Evolutionary conservation across 345 rosid species (phyloP).

Genomic region (Aquilaria yunnanensis): DNA sequence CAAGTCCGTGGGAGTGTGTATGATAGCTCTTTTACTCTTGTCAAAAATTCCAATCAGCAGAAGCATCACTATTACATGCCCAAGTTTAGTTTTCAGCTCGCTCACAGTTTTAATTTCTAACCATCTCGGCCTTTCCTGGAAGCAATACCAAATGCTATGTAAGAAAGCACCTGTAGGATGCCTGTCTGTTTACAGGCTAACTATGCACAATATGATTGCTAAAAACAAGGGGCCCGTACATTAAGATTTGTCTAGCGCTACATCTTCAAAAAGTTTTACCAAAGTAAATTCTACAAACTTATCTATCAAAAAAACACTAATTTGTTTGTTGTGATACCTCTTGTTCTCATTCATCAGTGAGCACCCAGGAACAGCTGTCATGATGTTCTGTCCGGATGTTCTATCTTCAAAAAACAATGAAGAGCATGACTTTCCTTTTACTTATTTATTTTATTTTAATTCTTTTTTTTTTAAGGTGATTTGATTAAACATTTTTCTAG

Average conservation of each 20-base stretch:
- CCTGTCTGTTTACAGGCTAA: not conserved
- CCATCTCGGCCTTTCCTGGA: conserved; percentile 84
- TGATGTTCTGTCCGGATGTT: too few relatives aligned
- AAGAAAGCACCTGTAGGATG: not conserved
- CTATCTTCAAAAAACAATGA: too few relatives aligned
- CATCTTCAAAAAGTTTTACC: too few relatives aligned
- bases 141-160: not conserved
- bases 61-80: conserved; percentile 96
- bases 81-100: conserved; percentile 79
- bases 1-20: conserved; percentile 62
- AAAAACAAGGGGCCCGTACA: too few relatives aligned
- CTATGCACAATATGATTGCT: not conserved
- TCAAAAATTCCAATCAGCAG: conserved; percentile 84
- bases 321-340: not conserved
- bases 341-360: too few relatives aligned
- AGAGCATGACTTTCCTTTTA: too few relatives aligned
- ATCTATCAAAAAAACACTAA: not conserved
- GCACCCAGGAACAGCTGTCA: too few relatives aligned
- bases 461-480: too few relatives aligned
- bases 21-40: conserved; percentile 68
- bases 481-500: too few relatives aligned
- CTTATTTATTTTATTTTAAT: too few relatives aligned
- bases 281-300: too few relatives aligned
- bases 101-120: conserved; percentile 71
- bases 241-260: too few relatives aligned